These are phyloP conservation scores for Candida sp. DNA, from an alignment of 1,139 yeast genomes.

Conservation along the genomic window DNA sequence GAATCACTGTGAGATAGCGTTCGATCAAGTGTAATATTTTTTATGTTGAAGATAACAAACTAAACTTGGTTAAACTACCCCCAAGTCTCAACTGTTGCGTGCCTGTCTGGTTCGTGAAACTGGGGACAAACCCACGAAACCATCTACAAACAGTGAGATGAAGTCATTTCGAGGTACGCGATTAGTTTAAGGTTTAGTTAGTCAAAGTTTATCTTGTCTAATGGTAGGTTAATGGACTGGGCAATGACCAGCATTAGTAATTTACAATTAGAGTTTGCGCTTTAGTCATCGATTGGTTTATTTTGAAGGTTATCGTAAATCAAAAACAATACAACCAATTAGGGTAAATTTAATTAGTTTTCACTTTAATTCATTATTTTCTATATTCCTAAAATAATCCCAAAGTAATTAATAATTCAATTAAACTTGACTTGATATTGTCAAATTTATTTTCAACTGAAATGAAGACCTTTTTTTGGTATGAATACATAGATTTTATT, in stretches of 20 bases:
- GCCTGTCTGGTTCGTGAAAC: neutral
- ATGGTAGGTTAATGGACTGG: neutral
- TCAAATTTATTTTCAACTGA: neutral
- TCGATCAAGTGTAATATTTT: too few species aligned
- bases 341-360: neutral
- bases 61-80: too few species aligned
- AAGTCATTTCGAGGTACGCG: neutral
- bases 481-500: too few species aligned
- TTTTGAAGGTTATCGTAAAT: neutral
- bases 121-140: neutral
- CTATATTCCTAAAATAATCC: neutral
- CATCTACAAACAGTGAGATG: neutral
- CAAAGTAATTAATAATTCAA: neutral
- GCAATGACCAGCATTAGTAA: neutral
- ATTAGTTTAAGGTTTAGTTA: neutral
- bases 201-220: neutral
- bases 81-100: neutral
- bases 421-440: neutral
- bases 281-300: neutral
- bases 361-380: neutral
- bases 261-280: neutral
- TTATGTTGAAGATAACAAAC: too few species aligned
- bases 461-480: neutral
- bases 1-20: too few species aligned
- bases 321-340: neutral